Evolutionary conservation across 2,329 filamentous ascomycete species (phyloP).

Genomic region (Fusarium musae): DNA sequence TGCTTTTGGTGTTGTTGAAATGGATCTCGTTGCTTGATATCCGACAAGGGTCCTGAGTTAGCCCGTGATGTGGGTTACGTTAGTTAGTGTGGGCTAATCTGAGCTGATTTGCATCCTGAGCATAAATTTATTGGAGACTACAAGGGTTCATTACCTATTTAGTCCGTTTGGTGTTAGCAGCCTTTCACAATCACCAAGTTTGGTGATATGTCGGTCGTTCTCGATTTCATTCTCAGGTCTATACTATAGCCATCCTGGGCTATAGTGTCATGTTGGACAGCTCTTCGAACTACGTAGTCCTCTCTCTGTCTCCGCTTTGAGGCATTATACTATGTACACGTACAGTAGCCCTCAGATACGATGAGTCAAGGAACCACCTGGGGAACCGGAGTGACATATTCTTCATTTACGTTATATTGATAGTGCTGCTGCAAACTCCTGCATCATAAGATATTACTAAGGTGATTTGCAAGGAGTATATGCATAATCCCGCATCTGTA

Average conservation of each 20-base stretch:
- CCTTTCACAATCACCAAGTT: background rate
- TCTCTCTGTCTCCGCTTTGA: background rate
- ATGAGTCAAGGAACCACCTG: background rate
- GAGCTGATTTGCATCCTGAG: background rate
- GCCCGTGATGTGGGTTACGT: background rate
- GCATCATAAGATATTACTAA: background rate
- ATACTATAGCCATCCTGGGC: background rate
- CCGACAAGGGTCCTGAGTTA: background rate
- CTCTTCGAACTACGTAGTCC: background rate
- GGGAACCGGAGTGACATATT: background rate
- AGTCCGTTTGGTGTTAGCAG: background rate
- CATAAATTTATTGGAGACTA: background rate
- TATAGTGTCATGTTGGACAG: background rate
- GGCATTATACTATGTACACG: background rate
- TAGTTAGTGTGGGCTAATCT: background rate
- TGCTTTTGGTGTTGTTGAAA: background rate
- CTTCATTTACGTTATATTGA: too few species aligned
- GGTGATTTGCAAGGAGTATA: background rate
- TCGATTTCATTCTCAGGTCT: background rate
- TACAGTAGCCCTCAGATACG: background rate
- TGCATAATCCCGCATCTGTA: background rate
- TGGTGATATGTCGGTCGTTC: background rate
- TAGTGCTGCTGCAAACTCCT: background rate
- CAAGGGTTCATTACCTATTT: slow-evolving; percentile 8
- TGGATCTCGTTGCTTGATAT: background rate